Base-by-base conservation (phyloP, 164 flowering plant species). In the Paratinospora sagittata region DNA sequence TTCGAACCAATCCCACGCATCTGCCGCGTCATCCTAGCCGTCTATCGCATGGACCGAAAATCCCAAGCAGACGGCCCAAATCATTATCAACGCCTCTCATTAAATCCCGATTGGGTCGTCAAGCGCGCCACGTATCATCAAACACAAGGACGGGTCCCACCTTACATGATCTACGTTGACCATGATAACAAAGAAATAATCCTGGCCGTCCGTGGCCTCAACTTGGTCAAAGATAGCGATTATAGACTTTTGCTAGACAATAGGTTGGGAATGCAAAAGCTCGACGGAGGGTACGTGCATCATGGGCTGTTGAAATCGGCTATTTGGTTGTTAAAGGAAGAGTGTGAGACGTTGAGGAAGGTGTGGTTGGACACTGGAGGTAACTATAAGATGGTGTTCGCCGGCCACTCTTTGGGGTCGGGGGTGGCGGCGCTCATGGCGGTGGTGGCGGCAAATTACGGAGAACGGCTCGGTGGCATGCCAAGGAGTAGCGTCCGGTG, bases 241-340 rank as follows among this genome's bases (percentile, higher is more conserved):
- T 95, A 95, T 76, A 84, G 85, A 78, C 33, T 88, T 21, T 76
- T 95, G 67, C 65, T 90, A 52, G 85, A 95, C 61, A 95, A 92
- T 62, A 57, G 76, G 23, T 71, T 85, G 49, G 98, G 98, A 0
- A 80, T 68, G 86, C 85, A 83, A 85, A 89, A 80, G 89, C 90
- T 90, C 71, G 98, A 87, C 62, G 97, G 98, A 1, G 98, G 98
- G 6, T 92, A 78, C 63, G 97, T 89, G 16, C 97, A 91, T 65
- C 84, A 88, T 33, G 98, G 98, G 30, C 73, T 94, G 75, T 75
- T 94, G 71, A 88, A 89, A 49, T 83, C 96, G 11, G 98, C 98
- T 8, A 41, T 67, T 9, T 94, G 97, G 94, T 52, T 94, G 72
- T 72, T 94, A 66, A 79, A 85, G 23, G 71, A 77, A 49, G 98